Evolutionary conservation across 2,329 filamentous ascomycete species (phyloP), one percentile per base, ranked within the genome.

Genomic region (Talaromyces atroroseus): DNA sequence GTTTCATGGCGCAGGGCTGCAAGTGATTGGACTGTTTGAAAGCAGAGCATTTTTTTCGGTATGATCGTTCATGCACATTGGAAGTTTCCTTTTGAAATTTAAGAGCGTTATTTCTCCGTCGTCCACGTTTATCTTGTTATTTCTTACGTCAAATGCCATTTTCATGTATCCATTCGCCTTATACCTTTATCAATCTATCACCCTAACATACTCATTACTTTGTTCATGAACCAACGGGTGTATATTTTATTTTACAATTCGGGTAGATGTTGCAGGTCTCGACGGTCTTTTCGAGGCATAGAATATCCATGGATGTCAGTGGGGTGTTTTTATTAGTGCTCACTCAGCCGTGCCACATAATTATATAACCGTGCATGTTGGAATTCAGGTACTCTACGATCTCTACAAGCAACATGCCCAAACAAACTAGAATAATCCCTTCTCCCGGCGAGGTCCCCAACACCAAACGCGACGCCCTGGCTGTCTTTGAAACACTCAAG

Each of bases 401-500:
- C 24, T 4, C 12, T 16, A 38, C 34, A 38, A 8, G 2, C 34
- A 38, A 38, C 14, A 40, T 42, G 38, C 7, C 38, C 18, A 42
- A 42, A 20, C 38, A 42, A n/a, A 7, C 6, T 5, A 42, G 38
- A 42, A 42, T 42, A 20, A 26, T 47, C 12, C 45, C 45, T 12
- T 16, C 12, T 6, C 45, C 23, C 12, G 45, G 45, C 45, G 10
- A 24, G 5, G 8, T n/a, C 26, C 45, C 45, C 45, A 47, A 61
- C 38, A 56, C 58, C 49, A 46, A 56, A n/a, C 23, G 52, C 1
- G 66, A 68, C 48, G 64, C 66, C 0, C 51, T 32, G 20, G 53
- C 55, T 6, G 63, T 63, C 11, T 64, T 66, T n/a, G 18, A 62
- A 3, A 56, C 66, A 14, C 52, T 69, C 5, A 49, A 57, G 42